phyloP scores from a whole-genome alignment of 306 rosid genomes.

The apple (Malus domestica) region ASM211411v1 NC_041801.1:9329501-9330000 shows the following conservation, averaged over 20 bases:
- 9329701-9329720: constrained; percentile 10
- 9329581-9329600: background rate
- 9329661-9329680: background rate
- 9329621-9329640: constrained; percentile 20
- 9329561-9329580: constrained; percentile 21
- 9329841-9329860: background rate
- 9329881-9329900: background rate
- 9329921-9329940: background rate
- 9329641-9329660: constrained; percentile 31
- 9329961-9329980: background rate
- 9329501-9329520: background rate
- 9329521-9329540: too few species aligned
- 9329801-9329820: constrained; percentile 17
- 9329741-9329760: background rate
- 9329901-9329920: background rate
- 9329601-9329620: constrained; percentile 27
- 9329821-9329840: constrained; percentile 16
- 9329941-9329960: background rate
- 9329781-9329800: background rate
- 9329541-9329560: background rate
- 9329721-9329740: background rate
- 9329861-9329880: background rate
- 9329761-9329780: background rate
- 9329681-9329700: constrained; percentile 19
- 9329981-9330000: background rate